Evolutionary conservation across 495 filamentous ascomycete genomes (phyloP), one percentile per base, ranked within the genome.

Genomic region (Pseudotulostoma volvatum): DNA sequence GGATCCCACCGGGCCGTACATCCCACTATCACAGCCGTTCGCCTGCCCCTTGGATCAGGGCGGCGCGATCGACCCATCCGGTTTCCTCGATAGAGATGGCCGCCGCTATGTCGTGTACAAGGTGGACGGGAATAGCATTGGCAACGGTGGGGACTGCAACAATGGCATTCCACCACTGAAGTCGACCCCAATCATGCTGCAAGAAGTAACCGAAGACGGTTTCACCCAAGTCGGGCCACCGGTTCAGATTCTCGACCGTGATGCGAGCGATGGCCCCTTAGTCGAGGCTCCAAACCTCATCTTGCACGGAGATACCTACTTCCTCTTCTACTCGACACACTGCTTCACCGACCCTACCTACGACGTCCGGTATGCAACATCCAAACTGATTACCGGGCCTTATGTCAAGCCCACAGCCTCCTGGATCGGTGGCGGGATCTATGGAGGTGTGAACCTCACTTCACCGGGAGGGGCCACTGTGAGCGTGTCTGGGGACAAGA

Each of bases 321-420:
- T 70, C 40, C 54, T 81, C 3, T 77, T 77, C 40, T 81, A 73
- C 51, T 75, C 71, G 36, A 67, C 64, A 3, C 67, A 75, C 40
- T 73, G 67, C 50, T 77, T 59, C 46, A 65, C 57, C 0, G 64
- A 61, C 32, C 50, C 55, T 3, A 42, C 54, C 33, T 79, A 77
- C 45, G 66, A 73, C 35, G 57, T 73, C 19, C 66, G 66, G 36
- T 77, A 68, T 47, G 71, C 71, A 5, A 67, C 61, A 33, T 54
- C 64, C 4, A 43, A 40, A 21, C 56, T 46, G 7, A 54, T 76
- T 11, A 47, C 51, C 7, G 70, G 70, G 2, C 63, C 60, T 11
- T 77, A 67, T 47, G 50, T 42, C 8, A 65, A 66, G 49, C n/a
- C n/a, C n/a, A 50, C 43, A 1, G 56, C 47, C 7, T 32, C 44